phyloP scores from a whole-genome alignment of 2,329 filamentous ascomycete genomes.

The Byssochlamys sp. region DNA sequence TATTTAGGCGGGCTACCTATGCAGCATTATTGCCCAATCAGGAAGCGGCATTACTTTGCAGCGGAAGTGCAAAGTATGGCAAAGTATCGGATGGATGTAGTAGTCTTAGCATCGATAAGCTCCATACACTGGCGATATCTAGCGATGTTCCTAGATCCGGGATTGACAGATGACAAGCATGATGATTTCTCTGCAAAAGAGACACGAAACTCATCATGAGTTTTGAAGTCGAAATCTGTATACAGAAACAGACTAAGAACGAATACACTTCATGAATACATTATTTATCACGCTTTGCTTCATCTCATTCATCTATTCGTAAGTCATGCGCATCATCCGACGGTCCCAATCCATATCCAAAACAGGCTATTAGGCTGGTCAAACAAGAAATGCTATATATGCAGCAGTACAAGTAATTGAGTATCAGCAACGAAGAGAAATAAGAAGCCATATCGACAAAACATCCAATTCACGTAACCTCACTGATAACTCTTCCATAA shows the following conservation, averaged over 20 bases:
- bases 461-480: constrained; percentile 15
- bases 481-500: constrained; percentile 53
- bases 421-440: not conserved
- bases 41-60: too few species aligned
- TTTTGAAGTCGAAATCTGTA: too few species aligned
- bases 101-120: too few species aligned
- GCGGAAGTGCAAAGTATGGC: too few species aligned
- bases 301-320: not conserved
- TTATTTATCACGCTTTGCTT: not conserved
- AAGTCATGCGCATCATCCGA: not conserved
- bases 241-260: not conserved
- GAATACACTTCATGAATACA: not conserved
- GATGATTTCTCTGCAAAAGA: too few species aligned
- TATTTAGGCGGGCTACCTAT: too few species aligned
- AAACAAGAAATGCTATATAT: not conserved
- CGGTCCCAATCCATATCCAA: not conserved
- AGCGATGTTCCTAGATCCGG: too few species aligned
- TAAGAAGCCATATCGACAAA: not conserved
- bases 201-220: too few species aligned
- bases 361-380: not conserved
- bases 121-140: too few species aligned
- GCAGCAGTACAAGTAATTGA: not conserved
- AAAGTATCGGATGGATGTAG: too few species aligned
- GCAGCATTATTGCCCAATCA: too few species aligned
- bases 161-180: too few species aligned